Base-by-base conservation (phyloP, 1,284 basidiomycete genomes). In the Microbotryomycetes sp. region DNA sequence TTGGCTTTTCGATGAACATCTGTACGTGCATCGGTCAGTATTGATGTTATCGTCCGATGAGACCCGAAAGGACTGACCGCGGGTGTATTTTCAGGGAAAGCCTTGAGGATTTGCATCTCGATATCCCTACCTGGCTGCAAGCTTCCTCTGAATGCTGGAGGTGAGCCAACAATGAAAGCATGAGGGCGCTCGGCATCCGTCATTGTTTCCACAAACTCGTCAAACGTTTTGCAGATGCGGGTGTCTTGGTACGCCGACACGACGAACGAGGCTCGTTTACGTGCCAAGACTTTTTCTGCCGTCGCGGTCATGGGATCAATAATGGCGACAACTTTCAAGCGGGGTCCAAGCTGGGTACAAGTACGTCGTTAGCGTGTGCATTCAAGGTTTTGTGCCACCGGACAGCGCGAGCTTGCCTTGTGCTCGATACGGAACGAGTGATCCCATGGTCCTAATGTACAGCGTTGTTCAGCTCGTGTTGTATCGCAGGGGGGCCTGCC, bases 341-440 rank as follows among this genome's bases (percentile, higher is more conserved):
- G 89, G 24, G 86, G 88, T 51, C 94, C 94, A 63, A 98, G 88
- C 80, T 98, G 56, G 24, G 23, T 3, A 51, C 66, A 59, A 35
- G n/a, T 18, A 24, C 49, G 26, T 15, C 56, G 13, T 21, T 52
- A 52, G 45, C 50, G 61, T 48, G 48, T 48, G 35, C 45, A 24
- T 41, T 9, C 35, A 24, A 7, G n/a, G 9, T n/a, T 31, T 52
- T 5, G 18, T 28, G 50, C 23, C n/a, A 45, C 31, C 48, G 50
- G 72, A n/a, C 5, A 3, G 24, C 1, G 18, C 35, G 18, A 7
- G 16, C 55, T 9, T 1, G 56, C 83, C 72, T 72, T 88, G 87
- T 89, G 86, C 80, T 93, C 91, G 70, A 94, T 84, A 74, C 91
- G 88, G 84, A 93, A 91, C 53, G 90, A 93, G 77, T 94, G 91